Evolutionary conservation across 768 basidiomycete genomes (phyloP).

Genomic region (Suillus americanus): DNA sequence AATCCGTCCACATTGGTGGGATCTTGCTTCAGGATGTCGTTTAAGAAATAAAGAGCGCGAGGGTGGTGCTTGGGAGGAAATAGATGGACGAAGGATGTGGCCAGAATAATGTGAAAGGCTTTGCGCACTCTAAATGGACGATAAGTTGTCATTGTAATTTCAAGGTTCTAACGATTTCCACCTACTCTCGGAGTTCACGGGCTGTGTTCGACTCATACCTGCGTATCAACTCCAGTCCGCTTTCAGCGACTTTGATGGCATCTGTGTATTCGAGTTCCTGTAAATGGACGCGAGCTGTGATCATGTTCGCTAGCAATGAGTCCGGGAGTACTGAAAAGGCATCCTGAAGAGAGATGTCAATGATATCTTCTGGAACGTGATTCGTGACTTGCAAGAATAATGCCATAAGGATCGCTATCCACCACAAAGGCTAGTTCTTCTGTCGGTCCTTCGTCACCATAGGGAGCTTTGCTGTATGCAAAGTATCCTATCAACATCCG

Average conservation of each 20-base stretch:
- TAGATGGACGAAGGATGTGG: constrained; percentile 77
- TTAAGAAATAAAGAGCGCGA: constrained; percentile 72
- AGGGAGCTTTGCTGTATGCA: constrained; percentile 49
- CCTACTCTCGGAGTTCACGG: constrained; percentile 49
- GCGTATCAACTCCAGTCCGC: constrained; percentile 58
- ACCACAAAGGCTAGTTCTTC: constrained; percentile 19
- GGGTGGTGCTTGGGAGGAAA: constrained; percentile 89
- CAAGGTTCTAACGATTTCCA: constrained; percentile 6
- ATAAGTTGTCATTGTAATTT: background rate
- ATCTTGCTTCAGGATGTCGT: constrained; percentile 64
- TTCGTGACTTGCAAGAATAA: constrained; percentile 53
- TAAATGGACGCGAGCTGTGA: constrained; percentile 65
- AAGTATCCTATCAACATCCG: constrained; percentile 68
- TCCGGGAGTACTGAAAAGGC: constrained; percentile 48
- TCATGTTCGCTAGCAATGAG: constrained; percentile 66
- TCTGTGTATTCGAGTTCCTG: constrained; percentile 72
- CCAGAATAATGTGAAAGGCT: constrained; percentile 70
- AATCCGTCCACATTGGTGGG: constrained; percentile 65
- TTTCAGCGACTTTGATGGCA: constrained; percentile 69
- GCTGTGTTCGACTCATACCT: constrained; percentile 59
- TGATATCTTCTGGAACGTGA: background rate
- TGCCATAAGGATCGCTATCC: constrained; percentile 55
- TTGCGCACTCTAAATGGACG: constrained; percentile 51
- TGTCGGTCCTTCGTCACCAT: constrained; percentile 40
- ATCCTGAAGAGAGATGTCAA: constrained; percentile 41